These are phyloP conservation scores for Claviceps humidiphila DNA, from an alignment of 2,329 filamentous ascomycete species.

Conservation along the genomic window DNA sequence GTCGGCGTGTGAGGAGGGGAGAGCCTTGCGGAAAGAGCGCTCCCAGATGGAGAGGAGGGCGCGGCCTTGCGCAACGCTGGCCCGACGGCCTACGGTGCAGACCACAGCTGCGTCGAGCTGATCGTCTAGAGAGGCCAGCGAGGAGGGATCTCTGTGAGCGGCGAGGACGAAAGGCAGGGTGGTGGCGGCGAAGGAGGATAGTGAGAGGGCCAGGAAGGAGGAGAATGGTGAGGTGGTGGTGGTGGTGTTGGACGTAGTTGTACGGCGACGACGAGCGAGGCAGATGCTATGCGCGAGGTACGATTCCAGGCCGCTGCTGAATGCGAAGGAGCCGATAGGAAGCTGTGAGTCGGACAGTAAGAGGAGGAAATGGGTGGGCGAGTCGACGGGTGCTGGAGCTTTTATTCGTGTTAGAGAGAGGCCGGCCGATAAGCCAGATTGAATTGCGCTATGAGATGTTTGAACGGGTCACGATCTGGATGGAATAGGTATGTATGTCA, in stretches of 20 bases:
- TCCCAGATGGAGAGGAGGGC: constrained; percentile 68
- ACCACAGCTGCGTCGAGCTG: constrained; percentile 61
- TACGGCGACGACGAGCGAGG: constrained; percentile 20
- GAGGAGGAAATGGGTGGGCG: constrained; percentile 50
- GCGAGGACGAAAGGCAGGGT: constrained; percentile 63
- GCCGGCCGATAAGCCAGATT: too few relatives aligned
- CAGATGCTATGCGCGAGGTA: constrained; percentile 55
- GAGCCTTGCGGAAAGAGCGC: constrained; percentile 42
- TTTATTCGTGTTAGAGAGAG: not conserved
- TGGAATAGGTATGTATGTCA: not conserved
- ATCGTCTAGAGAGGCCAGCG: constrained; percentile 53
- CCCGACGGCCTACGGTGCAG: constrained; percentile 66
- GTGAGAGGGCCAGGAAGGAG: constrained; percentile 55
- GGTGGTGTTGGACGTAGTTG: constrained; percentile 14
- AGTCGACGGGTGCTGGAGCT: constrained; percentile 4
- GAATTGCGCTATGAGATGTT: too few relatives aligned
- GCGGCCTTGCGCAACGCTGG: constrained; percentile 62
- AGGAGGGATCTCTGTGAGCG: constrained; percentile 41
- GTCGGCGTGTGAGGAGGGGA: constrained; percentile 15
- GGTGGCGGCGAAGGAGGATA: constrained; percentile 58
- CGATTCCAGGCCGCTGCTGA: constrained; percentile 71
- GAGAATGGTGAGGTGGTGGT: constrained; percentile 28
- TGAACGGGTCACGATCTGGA: too few relatives aligned
- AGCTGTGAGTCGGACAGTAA: constrained; percentile 71
- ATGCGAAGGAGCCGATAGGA: constrained; percentile 76